Conservation (phyloP, 2,329 filamentous ascomycete genomes). For the Diaporthe ilicicola region DNA sequence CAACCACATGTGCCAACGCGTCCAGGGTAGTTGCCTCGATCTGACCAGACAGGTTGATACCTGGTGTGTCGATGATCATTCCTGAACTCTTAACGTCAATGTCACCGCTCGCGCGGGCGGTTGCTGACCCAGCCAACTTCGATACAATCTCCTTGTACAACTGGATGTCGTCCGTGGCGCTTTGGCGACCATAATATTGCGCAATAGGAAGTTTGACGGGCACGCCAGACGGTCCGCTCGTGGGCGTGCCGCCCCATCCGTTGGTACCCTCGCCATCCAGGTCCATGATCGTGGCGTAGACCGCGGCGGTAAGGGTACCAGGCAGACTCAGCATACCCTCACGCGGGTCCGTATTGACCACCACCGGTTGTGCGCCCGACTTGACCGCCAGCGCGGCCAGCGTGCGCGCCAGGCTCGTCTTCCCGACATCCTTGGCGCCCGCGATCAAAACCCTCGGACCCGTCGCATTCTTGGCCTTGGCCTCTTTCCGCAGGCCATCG, state of each 20-base stretch:
- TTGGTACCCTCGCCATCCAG: constrained; percentile 75
- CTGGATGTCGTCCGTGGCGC: constrained; percentile 74
- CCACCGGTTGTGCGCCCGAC: constrained; percentile 76
- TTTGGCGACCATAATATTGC: constrained; percentile 83
- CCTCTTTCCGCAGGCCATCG: constrained; percentile 70
- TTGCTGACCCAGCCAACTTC: constrained; percentile 80
- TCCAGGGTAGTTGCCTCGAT: constrained; percentile 67
- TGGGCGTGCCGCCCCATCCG: constrained; percentile 89
- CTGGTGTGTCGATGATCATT: constrained; percentile 86
- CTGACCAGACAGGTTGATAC: constrained; percentile 71
- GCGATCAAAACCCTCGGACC: constrained; percentile 88
- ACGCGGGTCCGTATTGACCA: constrained; percentile 84
- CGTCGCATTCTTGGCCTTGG: constrained; percentile 53
- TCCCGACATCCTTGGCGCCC: constrained; percentile 80
- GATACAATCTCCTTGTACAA: constrained; percentile 80
- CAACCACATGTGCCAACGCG: constrained; percentile 77
- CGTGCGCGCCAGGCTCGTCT: constrained; percentile 81
- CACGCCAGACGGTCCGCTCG: constrained; percentile 85
- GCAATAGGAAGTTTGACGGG: constrained; percentile 93
- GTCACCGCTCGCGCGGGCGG: constrained; percentile 81
- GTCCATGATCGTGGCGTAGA: constrained; percentile 87
- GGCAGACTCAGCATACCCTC: constrained; percentile 83
- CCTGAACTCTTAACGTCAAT: constrained; percentile 75
- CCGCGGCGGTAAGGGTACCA: constrained; percentile 85
- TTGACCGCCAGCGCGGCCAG: constrained; percentile 83